Base-by-base conservation (phyloP, 2,329 filamentous ascomycete species). In the Aspergillus sp. region DNA sequence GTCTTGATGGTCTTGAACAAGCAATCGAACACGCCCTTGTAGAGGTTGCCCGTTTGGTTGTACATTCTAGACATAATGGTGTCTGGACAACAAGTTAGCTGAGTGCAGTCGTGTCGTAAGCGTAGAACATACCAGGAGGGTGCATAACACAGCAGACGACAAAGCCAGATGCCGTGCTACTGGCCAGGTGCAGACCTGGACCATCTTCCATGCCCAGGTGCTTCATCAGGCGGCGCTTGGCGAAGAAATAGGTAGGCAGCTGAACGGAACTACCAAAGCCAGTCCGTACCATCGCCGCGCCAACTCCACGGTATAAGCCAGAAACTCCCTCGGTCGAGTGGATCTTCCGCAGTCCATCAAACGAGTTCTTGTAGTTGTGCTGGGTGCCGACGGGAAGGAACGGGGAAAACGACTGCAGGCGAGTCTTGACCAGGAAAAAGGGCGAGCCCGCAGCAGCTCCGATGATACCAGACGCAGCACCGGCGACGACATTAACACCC, bases 61-160 rank as follows among this genome's bases (percentile, higher is more conserved):
- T 99, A 99, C 83, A 99, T 89, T 64, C 95, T 90, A 63, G 92
- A 95, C 95, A 99, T 99, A 79, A 99, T 91, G 5, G 95, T 99
- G 76, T 99, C 95, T 85, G 62, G 58, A 30, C 10, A 17, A n/a
- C 21, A 6, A 21, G 53, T 66, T 61, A 66, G 64, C 41, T 23
- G 19, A 27, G 21, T 6, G 1, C 27, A 5, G 38, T 23, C 6
- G 30, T 42, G 41, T 6, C 8, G 8, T 13, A 21, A 5, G 15
- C 11, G 7, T 39, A 17, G 32, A 63, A 75, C 84, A 74, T 78
- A 92, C 90, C 90, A 72, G 95, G 95, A 57, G 95, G 95, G 73
- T 99, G 95, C 95, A 99, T 99, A 65, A 98, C 88, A 69, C 91
- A 91, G 81, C 95, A 99, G 17, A 99, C 95, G 11, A 96, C 95